phyloP scores from a whole-genome alignment of 148 eudicot genomes.

The Silene latifolia region DNA sequence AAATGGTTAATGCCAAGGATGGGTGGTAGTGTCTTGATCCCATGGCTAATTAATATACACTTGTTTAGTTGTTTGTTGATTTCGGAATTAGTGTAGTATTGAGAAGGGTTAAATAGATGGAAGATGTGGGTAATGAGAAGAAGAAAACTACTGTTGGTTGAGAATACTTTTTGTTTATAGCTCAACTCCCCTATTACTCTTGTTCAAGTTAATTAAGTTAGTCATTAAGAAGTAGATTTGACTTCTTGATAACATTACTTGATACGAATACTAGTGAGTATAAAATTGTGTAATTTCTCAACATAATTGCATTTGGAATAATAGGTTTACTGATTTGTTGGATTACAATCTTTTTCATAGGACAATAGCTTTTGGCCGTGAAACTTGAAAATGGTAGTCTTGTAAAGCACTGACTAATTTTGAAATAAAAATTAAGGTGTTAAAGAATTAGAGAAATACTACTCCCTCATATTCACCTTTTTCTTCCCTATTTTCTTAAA shows the following conservation, averaged over 20 bases:
- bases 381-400: too few species aligned
- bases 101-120: conserved; percentile 8
- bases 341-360: too few species aligned
- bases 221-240: conserved; percentile 12
- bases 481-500: too few species aligned
- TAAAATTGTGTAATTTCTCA: too few species aligned
- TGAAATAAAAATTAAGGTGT: too few species aligned
- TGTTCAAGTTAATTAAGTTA: neutral
- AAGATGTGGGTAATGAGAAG: neutral
- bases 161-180: neutral
- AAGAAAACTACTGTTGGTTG: conserved; percentile 9
- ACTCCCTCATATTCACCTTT: too few species aligned
- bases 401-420: too few species aligned
- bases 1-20: conserved; percentile 6
- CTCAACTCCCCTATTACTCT: neutral
- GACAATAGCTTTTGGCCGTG: too few species aligned
- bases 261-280: too few species aligned
- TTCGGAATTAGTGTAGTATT: neutral
- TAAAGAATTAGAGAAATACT: too few species aligned
- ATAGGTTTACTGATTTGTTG: too few species aligned
- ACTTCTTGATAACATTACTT: neutral
- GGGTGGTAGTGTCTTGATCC: conserved; percentile 3
- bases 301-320: too few species aligned
- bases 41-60: neutral
- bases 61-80: neutral